Evolutionary conservation across 345 rosid genomes (phyloP), one percentile per base, ranked within the genome.

Genomic region (Corymbia maculata): DNA sequence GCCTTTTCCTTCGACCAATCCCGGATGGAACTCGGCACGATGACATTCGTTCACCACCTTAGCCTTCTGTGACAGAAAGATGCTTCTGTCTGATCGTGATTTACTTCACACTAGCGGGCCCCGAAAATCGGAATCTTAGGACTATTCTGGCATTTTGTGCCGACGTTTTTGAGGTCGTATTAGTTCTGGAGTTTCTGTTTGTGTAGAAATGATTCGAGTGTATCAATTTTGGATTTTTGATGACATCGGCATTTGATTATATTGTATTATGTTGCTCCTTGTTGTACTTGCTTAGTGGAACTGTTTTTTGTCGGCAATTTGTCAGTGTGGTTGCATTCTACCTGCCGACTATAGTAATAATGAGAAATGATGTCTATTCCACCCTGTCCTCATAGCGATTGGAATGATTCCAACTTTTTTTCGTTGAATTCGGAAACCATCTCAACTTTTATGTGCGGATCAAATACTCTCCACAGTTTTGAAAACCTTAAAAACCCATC

Each of bases 151-250:
- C 82, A 75, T 36, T 36, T 19, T 42, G 49, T 42, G 45, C 44
- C 2, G 9, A 16, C 6, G 42, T 30, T 66, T 66, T 66, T 66
- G 32, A 32, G 79, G 22, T 36, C 19, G 49, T 36, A 13, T 13
- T 0, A 2, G 2, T n/a, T 64, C 42, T 4, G 42, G 4, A n/a
- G 15, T 1, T 64, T 64, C n/a, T 13, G 4, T 26, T 59, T 11
- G 7, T 4, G 6, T 11, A 59, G 13, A 24, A 9, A 2, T 59
- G 30, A 59, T 10, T 9, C 0, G 16, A 12, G 1, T n/a, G 16
- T 64, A 64, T 3, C 9, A 14, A n/a, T 64, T n/a, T 64, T 6
- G 5, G 9, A 1, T 64, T 64, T 64, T n/a, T n/a, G 2, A 64
- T 13, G 1, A n/a, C 6, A 3, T 64, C 7, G n/a, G 16, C 5